Evolutionary conservation across 2,329 filamentous ascomycete genomes (phyloP), one percentile per base, ranked within the genome.

Genomic region (Fusarium sp.): DNA sequence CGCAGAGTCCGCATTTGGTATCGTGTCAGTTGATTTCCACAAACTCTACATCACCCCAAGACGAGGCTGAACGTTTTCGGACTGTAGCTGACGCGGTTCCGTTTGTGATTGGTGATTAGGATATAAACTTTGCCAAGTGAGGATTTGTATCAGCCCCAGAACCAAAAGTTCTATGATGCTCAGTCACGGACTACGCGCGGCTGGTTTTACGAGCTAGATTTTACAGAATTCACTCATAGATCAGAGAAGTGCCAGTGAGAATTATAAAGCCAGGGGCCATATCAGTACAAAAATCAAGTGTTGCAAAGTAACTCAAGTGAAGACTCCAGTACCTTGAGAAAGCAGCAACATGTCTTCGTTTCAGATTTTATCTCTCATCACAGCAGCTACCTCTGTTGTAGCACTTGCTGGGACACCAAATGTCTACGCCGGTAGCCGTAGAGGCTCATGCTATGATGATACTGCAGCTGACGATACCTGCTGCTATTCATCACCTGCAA

Each of bases 361-460:
- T 22, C 53, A 65, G 10, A 50, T 70, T n/a, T 14, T 70, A 4
- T 55, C 59, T 1, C 47, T 70, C 26, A 41, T 70, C 11, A 22
- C 60, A 26, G 53, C 60, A 44, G 65, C 60, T 20, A 55, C 67
- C 36, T 70, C 60, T 15, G 65, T 55, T 7, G 28, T 70, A 16
- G 65, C 65, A 28, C 41, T 70, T 16, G 53, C 67, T 51, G 65
- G 67, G 15, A 44, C 53, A 16, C 67, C 67, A 6, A 70, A 70
- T 16, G 15, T 60, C 13, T 65, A 70, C 42, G 59, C 65, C 3
- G 31, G 28, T n/a, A 41, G 28, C 9, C 53, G 48, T 31, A 53
- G 53, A 60, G 30, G 42, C 28, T 54, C 67, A 18, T 70, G 65
- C 47, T 39, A 65, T 18, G 38, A 45, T 18, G 33, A 36, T 31